Evolutionary conservation across 345 rosid genomes (phyloP), one percentile per base, ranked within the genome.

Genomic region (Anacardium occidentale): DNA sequence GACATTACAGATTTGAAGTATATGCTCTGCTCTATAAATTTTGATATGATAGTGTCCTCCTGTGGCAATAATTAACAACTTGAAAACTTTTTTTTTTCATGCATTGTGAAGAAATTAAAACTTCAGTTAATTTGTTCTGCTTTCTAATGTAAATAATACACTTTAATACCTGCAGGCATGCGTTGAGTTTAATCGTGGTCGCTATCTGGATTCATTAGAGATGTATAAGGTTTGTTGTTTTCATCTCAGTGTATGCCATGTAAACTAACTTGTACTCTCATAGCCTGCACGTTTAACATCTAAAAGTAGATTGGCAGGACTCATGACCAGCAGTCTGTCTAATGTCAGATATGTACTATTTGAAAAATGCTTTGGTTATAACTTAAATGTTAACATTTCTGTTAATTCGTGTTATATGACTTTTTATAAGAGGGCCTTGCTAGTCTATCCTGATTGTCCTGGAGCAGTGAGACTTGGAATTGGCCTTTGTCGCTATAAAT

Each of bases 391-490:
- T 64, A 29, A 53, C 22, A 12, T 24, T 57, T 54, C 24, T 52
- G 13, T 57, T 68, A 24, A 69, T 34, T 59, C 61, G 3, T 64
- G 22, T 21, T 58, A 56, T 56, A 57, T 73, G 70, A 68, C 71
- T 66, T 80, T 81, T 75, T 13, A 25, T 26, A 74, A 94, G 98
- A 89, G 98, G 90, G 96, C 83, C 73, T 82, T 95, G 92, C 92
- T 79, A 87, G 90, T 84, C 42, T 79, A 87, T 86, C 99, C 99
- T 53, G 70, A 84, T 74, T 87, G 98, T 81, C 98, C 99, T 75
- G 98, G 92, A 75, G 89, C 96, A 54, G 96, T 92, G 72, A 89
- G 97, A 86, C 94, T 92, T 76, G 97, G 98, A 24, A 90, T 94
- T 48, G 98, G 97, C 72, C 93, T 90, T 64, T 92, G 98, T 83